Percentiles rank a stretch among this genome's conserved stretches.
Conservation (phyloP, 139 green algal genomes). For the Edaphochlamys debaryana region DNA sequence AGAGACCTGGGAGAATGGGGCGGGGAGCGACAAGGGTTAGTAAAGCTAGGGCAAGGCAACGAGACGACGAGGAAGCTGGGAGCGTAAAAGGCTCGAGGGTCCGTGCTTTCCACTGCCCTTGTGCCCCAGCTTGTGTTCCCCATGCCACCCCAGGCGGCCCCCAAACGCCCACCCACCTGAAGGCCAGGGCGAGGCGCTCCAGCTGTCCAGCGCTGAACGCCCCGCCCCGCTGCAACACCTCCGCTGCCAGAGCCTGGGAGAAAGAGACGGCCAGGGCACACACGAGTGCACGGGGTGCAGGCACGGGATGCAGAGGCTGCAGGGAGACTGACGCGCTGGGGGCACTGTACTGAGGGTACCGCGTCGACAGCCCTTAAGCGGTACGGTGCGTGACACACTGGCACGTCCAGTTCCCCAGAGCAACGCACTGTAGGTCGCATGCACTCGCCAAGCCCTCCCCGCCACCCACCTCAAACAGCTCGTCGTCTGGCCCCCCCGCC, state of each 20-base stretch:
- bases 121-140: background rate
- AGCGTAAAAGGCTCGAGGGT: no score
- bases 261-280: background rate
- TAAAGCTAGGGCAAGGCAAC: no score
- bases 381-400: no score
- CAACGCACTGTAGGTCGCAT: no score
- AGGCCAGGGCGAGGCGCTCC: background rate
- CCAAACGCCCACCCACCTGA: background rate
- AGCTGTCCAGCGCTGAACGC: background rate
- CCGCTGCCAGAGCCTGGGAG: background rate
- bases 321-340: background rate
- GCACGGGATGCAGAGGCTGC: no score
- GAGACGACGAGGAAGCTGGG: background rate
- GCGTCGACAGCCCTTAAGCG: background rate
- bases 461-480: constrained; percentile 24
- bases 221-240: background rate
- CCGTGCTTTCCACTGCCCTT: background rate
- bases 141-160: no score
- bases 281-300: background rate
- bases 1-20: background rate
- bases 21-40: background rate
- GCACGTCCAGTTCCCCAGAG: background rate
- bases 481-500: background rate
- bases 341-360: background rate
- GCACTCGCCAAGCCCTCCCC: no score